Evolutionary conservation across 176 grass and related monocot species (phyloP).

Genomic region (Oryza coarctata): DNA sequence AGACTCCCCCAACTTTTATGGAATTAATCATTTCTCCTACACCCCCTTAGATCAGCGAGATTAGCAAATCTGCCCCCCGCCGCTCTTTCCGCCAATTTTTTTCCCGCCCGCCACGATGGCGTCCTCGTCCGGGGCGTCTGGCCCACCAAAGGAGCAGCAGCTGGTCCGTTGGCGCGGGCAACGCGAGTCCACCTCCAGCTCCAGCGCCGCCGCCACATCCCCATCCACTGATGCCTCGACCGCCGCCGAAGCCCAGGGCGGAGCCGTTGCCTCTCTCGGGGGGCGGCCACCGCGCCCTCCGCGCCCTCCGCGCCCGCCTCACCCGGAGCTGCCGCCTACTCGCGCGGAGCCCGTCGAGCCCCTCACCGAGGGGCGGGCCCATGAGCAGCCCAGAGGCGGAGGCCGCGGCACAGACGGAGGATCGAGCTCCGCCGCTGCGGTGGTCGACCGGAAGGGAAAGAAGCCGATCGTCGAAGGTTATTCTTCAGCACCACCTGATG

Average conservation of each 20-base stretch:
- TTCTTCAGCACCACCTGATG: not conserved
- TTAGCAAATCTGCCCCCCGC: not conserved
- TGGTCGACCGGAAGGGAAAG: slow-evolving; percentile 4
- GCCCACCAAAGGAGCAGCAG: not conserved
- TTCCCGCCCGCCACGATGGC: not conserved
- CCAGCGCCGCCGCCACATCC: no score
- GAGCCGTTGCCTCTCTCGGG: not conserved
- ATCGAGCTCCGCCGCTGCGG: not conserved
- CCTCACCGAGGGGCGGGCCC: not conserved
- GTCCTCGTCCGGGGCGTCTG: not conserved
- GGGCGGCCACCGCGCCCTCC: no score
- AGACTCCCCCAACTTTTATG: not conserved
- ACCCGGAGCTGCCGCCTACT: not conserved
- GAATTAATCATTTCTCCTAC: not conserved
- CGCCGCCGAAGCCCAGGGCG: not conserved
- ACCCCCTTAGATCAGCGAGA: not conserved
- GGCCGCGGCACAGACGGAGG: not conserved
- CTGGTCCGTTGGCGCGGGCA: not conserved
- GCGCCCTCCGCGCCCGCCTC: not conserved
- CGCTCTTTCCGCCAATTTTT: not conserved
- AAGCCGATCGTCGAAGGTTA: not conserved
- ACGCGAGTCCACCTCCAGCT: not conserved
- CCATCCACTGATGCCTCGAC: not conserved
- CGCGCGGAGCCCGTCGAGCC: not conserved
- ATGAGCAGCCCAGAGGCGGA: not conserved